Evolutionary conservation across 2,329 filamentous ascomycete genomes (phyloP), one percentile per base, ranked within the genome.

Genomic region (Aureobasidium sp.): DNA sequence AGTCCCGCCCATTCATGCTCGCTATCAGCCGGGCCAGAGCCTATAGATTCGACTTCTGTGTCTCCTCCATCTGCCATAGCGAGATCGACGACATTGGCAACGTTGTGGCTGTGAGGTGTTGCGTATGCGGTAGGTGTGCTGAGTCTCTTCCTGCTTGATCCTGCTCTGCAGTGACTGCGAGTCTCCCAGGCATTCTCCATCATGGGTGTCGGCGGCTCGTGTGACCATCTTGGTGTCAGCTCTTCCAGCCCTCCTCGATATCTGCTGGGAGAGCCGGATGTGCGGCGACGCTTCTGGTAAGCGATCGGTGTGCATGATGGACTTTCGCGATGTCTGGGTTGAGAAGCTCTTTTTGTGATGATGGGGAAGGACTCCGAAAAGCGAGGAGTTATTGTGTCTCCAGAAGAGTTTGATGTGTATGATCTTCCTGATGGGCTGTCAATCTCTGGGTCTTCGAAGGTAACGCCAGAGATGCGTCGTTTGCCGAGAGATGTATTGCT

Each of bases 91-190:
- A 74, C 68, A 0, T 70, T 70, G 0, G 69, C 69, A 0, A 72
- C 72, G 25, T 63, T 65, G 52, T 67, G 65, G 68, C 87, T 91
- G 70, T 87, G 81, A 0, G 89, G 89, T 0, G 89, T 92, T 2
- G 87, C 87, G 68, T 91, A 91, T n/a, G 85, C 86, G 66, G 1
- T 83, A 75, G 27, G 74, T 81, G 41, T 80, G 78, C n/a, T 82
- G 81, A 55, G 82, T 75, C 66, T 84, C 76, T 67, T 67, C 72
- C 66, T 74, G 70, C 31, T 49, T 68, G 68, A 58, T 64, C 61
- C 45, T 67, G 58, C 12, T 20, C 20, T 27, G 31, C 58, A 52
- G 7, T 61, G 58, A 47, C 58, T 61, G 14, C 58, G 25, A 5
- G 47, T 45, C n/a, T 61, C 49, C 47, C 39, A 61, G 2, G n/a